Evolutionary conservation across 1,284 basidiomycete species (phyloP), one percentile per base, ranked within the genome.

Genomic region (Hymenochaete sp.): DNA sequence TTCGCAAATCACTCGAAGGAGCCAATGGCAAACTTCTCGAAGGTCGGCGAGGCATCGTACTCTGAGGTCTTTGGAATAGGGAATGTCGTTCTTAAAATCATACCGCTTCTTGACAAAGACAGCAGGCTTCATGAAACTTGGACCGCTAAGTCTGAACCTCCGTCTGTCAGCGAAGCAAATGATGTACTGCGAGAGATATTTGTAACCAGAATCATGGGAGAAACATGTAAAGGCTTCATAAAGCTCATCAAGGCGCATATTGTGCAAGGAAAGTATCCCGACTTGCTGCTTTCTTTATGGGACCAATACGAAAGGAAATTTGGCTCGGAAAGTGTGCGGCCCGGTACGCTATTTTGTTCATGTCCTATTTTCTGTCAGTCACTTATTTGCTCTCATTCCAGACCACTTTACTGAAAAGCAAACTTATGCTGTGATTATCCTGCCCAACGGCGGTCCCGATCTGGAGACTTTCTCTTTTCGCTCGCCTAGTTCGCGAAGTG

Each of bases 1-100:
- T 33, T 53, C 43, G 46, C 41, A 36, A 62, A 37, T 49, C 56
- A 16, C 56, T 58, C 14, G 48, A 53, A 13, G 56, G 41, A 28
- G 46, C 56, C 6, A 28, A 54, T 21, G 28, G 33, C 8, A 6
- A 47, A 52, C 10, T 87, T 89, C 61, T 70, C 67, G 52, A 98
- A 98, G 65, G 82, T 97, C 44, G 95, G 93, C 37, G 95, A 98
- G 65, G 95, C 95, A 9, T 92, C 88, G 39, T 98, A 88, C 62
- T 96, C 92, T 0, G 95, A 98, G 59, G 96, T 98, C n/a, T 98
- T 91, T 64, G 82, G 82, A 3, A 79, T 93, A 40, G 79, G 81
- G 1, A 76, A 82, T 53, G 77, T 90, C 27, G 91, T 95, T 13
- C 69, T 93, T 54, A 96, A 96, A 66, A 73, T 95, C 39, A 80